Base-by-base conservation (phyloP, 1,284 basidiomycete genomes). In the Naganishia sp. region DNA sequence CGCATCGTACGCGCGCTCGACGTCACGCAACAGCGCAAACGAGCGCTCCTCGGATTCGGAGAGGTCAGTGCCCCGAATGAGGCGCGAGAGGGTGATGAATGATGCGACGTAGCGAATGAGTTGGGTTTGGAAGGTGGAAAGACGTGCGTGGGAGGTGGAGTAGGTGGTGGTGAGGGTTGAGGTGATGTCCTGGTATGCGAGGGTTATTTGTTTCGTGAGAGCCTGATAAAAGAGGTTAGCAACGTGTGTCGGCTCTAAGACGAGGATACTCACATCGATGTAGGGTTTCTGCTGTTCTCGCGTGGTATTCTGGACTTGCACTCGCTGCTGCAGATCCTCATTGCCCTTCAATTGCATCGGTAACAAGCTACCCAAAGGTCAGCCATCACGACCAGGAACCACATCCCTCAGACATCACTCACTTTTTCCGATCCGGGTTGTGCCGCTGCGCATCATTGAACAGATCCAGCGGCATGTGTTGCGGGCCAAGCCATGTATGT, bases 161-260 rank as follows among this genome's bases (percentile, higher is more conserved):
- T 61, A 61, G 21, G 46, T 43, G 15, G 59, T 52, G 46, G 59
- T 50, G 11, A 66, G 59, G 46, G 57, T 66, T 18, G 60, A 54
- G 43, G 57, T 66, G 52, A 66, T 55, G 33, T 66, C 65, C 46
- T 63, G 65, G 39, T 66, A 66, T 18, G 65, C 65, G 18, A 60
- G 42, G 39, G 49, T 66, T 28, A 66, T 49, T 66, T 66, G 65
- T 36, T 52, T 54, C 23, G 59, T 59, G 6, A 66, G 44, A 23
- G 57, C 54, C 64, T 66, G 28, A 28, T 28, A 45, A 28, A 28
- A n/a, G 33, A 23, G 16, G 53, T 55, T 21, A 55, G 53, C 33
- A 31, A 5, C n/a, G 53, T 18, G 11, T 10, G 36, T 16, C 5
- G 36, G 33, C 3, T 21, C 10, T 13, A 18, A 18, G 18, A 21